Evolutionary conservation across 306 rosid genomes (phyloP).

Genomic region (Alnus rubra): DNA sequence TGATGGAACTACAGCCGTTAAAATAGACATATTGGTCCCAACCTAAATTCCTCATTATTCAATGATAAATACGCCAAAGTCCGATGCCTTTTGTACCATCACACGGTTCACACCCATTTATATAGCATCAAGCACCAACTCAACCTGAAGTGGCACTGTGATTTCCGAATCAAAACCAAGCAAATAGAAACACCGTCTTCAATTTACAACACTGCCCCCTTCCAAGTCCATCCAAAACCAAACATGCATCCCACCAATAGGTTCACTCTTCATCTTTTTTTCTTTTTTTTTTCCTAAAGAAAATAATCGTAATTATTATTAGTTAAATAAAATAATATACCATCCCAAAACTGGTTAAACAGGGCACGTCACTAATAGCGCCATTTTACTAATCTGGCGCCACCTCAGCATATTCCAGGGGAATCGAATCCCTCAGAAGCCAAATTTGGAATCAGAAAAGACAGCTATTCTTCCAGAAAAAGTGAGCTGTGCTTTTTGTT

Average conservation of each 20-base stretch:
- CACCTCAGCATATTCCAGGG: constrained; percentile 32
- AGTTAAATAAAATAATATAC: background rate
- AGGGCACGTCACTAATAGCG: background rate
- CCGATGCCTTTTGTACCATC: background rate
- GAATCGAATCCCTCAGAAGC: constrained; percentile 27
- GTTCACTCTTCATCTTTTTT: background rate
- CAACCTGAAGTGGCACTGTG: background rate
- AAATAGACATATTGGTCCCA: background rate
- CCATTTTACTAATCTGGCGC: constrained; percentile 27
- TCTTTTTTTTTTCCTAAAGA: background rate
- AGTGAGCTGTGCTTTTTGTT: constrained; percentile 42
- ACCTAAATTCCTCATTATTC: background rate
- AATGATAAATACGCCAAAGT: background rate
- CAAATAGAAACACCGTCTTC: constrained; percentile 1
- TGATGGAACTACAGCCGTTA: background rate
- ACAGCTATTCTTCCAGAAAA: constrained; percentile 21
- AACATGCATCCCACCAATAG: background rate
- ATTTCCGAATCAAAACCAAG: constrained; percentile 8
- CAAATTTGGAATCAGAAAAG: constrained; percentile 38
- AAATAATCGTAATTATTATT: background rate
- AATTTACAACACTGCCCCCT: background rate
- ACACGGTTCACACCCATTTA: background rate
- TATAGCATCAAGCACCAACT: background rate
- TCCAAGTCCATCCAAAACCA: background rate
- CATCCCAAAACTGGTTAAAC: background rate